Percentiles rank a stretch among this genome's conserved stretches.
Conservation (phyloP, 2,329 filamentous ascomycete species). For the Neopestalotiopsis clavispora region DNA sequence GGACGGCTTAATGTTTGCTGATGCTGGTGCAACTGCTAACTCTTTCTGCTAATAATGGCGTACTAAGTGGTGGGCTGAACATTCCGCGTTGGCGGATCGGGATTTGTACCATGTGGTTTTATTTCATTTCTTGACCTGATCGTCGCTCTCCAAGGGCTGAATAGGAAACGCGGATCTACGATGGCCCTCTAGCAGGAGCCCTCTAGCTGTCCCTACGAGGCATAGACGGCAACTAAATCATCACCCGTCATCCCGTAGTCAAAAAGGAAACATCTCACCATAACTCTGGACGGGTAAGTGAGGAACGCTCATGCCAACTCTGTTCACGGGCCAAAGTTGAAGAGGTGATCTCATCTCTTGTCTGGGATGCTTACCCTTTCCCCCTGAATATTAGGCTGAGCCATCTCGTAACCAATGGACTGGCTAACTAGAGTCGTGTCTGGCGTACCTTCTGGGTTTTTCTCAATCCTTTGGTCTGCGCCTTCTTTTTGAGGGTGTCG, state of each 20-base stretch:
- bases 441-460: background rate
- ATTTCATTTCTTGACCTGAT: background rate
- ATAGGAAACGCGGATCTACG: background rate
- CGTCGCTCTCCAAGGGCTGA: background rate
- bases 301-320: background rate
- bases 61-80: background rate
- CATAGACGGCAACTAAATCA: slow-evolving; percentile 1
- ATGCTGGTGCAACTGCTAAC: no score
- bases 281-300: background rate
- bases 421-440: background rate
- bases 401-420: background rate
- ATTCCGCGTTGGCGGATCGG: background rate
- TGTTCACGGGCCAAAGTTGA: background rate
- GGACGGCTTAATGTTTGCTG: no score
- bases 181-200: background rate
- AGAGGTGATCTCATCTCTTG: background rate
- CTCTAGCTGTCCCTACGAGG: background rate
- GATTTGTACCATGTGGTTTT: background rate
- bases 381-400: background rate
- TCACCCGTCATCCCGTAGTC: background rate
- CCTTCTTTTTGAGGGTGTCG: background rate
- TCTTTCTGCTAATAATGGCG: no score
- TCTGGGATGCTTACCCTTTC: background rate
- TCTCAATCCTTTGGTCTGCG: background rate
- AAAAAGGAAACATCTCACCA: background rate